Conservation (phyloP, 2,329 filamentous ascomycete species). For the Exophiala dermatitidis region DNA sequence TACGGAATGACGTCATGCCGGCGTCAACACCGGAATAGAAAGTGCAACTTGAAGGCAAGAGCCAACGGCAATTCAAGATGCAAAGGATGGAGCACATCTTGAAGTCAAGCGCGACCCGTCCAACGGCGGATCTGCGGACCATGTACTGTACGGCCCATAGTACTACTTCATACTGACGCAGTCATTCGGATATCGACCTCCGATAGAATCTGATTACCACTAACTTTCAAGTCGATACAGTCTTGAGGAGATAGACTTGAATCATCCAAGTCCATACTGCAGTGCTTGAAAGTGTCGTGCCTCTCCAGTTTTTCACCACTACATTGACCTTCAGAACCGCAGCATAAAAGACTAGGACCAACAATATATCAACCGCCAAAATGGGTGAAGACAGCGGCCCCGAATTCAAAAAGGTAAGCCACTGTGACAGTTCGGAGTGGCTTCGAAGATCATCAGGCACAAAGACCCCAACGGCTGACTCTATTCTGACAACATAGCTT, state of each 20-base stretch:
- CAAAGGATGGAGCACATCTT: not conserved
- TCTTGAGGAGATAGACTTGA: not conserved
- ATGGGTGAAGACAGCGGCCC: slow-evolving; percentile 6
- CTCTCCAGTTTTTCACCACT: not conserved
- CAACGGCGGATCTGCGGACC: not conserved
- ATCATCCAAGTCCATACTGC: not conserved
- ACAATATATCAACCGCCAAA: not conserved
- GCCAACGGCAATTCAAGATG: not conserved
- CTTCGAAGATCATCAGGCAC: not conserved
- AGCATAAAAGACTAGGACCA: not conserved
- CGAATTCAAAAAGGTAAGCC: slow-evolving; percentile 14
- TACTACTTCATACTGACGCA: not conserved
- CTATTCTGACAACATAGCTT: slow-evolving; percentile 12
- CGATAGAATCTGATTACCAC: not conserved
- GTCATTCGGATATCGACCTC: not conserved
- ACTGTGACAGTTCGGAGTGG: not conserved
- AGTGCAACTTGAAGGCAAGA: not conserved
- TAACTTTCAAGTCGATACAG: too few species aligned
- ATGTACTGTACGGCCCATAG: not conserved
- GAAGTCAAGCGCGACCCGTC: not conserved
- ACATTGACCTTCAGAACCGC: not conserved
- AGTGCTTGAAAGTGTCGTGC: not conserved
- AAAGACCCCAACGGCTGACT: not conserved
- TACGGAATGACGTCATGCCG: too few species aligned
- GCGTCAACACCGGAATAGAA: not conserved